These are phyloP conservation scores for Myotisia sp. DNA, from an alignment of 2,329 filamentous ascomycete species.

Conservation along the genomic window DNA sequence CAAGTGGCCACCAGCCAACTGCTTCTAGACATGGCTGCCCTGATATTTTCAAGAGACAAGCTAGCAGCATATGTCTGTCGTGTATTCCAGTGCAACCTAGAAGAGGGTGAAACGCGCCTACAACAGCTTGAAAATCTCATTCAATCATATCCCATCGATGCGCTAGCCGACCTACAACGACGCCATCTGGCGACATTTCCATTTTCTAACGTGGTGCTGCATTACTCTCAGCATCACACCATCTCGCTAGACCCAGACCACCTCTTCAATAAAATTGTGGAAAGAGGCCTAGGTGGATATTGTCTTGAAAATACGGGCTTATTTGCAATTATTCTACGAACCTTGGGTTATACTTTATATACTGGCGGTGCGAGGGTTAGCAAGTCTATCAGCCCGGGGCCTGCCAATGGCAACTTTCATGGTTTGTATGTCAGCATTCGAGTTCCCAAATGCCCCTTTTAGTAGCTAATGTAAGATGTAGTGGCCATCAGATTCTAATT, in stretches of 20 bases:
- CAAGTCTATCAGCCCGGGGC: conserved; percentile 21
- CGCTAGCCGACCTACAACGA: conserved; percentile 24
- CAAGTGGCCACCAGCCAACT: no score
- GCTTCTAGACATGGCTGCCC: no score
- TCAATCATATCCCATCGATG: conserved; percentile 19
- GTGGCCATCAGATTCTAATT: conserved; percentile 47
- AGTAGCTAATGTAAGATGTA: conserved; percentile 4
- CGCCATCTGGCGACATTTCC: conserved; percentile 37
- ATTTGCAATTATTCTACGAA: conserved; percentile 38
- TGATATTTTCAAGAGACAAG: conserved; percentile 24
- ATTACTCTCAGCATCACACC: conserved; percentile 37
- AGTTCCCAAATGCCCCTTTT: neutral
- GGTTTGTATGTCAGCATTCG: conserved; percentile 30
- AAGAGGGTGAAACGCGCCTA: conserved; percentile 14
- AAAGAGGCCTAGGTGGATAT: conserved; percentile 40
- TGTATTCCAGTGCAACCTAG: conserved; percentile 14
- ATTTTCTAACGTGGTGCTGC: conserved; percentile 44
- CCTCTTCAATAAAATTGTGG: conserved; percentile 41
- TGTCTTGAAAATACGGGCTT: conserved; percentile 48
- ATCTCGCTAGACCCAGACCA: conserved; percentile 37
- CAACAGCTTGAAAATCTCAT: conserved; percentile 18
- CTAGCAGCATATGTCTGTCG: conserved; percentile 24
- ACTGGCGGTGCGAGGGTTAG: conserved; percentile 40
- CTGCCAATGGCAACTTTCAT: conserved; percentile 27
- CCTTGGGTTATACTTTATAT: conserved; percentile 41